Percentiles rank a stretch among this genome's conserved stretches.
phyloP scores from a whole-genome alignment of 2,329 filamentous ascomycete species.

The Claviceps fusiformis region DNA sequence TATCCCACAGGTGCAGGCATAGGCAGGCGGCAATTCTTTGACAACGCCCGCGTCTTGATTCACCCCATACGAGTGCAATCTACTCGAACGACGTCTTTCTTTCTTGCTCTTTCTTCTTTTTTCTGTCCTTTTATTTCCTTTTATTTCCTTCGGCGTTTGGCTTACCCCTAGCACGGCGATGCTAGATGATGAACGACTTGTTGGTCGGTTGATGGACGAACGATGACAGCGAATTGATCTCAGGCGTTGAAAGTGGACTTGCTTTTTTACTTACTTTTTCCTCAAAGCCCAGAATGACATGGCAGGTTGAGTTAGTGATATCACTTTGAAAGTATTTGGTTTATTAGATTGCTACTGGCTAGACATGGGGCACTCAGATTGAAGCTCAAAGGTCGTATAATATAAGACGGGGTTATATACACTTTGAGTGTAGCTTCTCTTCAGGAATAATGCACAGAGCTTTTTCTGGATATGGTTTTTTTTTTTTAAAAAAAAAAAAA shows the following conservation, averaged over 20 bases:
- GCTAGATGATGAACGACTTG: not conserved
- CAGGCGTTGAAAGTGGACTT: not conserved
- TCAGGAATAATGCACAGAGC: not conserved
- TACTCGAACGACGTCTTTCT: not conserved
- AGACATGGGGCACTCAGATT: not conserved
- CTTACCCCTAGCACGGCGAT: not conserved
- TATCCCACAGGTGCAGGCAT: slow-evolving; percentile 40
- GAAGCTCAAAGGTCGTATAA: not conserved
- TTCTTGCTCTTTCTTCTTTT: not conserved
- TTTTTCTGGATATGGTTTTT: not conserved
- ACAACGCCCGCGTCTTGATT: not conserved
- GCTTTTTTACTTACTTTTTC: not conserved
- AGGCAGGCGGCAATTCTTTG: not conserved
- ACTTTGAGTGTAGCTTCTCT: not conserved
- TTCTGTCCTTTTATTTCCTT: too few species aligned
- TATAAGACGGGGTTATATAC: not conserved
- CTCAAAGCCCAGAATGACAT: not conserved
- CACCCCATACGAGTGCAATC: not conserved
- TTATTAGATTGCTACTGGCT: not conserved
- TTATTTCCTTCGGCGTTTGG: not conserved
- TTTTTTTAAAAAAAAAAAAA: too few species aligned
- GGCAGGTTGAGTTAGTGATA: not conserved
- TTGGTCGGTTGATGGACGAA: not conserved
- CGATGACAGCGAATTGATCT: not conserved
- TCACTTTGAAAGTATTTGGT: not conserved